phyloP scores from a whole-genome alignment of 306 rosid species.

The Vigna nakashimae region DNA sequence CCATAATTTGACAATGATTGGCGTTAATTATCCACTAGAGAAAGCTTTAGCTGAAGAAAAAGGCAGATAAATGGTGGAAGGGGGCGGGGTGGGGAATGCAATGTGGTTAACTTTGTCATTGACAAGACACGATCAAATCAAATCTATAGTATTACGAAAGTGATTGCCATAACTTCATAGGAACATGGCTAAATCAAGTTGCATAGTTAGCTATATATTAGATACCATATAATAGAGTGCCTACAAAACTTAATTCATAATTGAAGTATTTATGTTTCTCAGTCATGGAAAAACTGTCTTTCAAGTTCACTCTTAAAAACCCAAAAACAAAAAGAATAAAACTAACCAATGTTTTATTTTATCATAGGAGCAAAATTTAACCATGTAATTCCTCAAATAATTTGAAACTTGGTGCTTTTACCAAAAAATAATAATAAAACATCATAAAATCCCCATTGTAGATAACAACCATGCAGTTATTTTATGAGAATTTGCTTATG shows the following conservation, averaged over 20 bases:
- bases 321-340: not conserved
- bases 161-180: not conserved
- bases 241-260: not conserved
- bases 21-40: slow-evolving; percentile 43
- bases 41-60: slow-evolving; percentile 44
- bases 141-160: slow-evolving; percentile 7
- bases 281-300: slow-evolving; percentile 4
- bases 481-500: not conserved
- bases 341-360: not conserved
- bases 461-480: not conserved
- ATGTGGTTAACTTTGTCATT: slow-evolving; percentile 34
- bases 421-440: not conserved
- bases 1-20: slow-evolving; percentile 53
- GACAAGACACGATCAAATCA: slow-evolving; percentile 38
- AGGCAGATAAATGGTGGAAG: not conserved
- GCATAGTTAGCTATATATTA: slow-evolving; percentile 1
- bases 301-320: not conserved
- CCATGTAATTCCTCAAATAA: not conserved
- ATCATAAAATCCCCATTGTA: not conserved
- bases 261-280: slow-evolving; percentile 23
- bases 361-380: not conserved
- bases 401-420: not conserved
- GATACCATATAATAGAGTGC: not conserved
- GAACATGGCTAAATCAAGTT: slow-evolving; percentile 14
- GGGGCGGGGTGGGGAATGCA: slow-evolving; percentile 11